These are phyloP conservation scores for Hsuehochloa calcarea DNA, from an alignment of 176 grass and related monocot species.

Conservation along the genomic window DNA sequence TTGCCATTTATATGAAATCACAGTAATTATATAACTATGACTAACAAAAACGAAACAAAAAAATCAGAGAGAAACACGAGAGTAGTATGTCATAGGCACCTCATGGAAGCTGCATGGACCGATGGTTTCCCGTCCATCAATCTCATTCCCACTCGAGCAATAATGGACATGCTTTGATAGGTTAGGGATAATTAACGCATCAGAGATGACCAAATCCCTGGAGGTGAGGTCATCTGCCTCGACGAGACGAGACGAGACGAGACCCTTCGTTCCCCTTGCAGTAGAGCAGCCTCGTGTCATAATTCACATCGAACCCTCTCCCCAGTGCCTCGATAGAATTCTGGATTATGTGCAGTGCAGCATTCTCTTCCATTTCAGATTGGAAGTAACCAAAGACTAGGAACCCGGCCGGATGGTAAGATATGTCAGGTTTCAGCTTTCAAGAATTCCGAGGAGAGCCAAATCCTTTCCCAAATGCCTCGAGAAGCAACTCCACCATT, in stretches of 20 bases:
- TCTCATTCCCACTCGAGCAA: constrained; percentile 31
- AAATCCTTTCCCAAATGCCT: not conserved
- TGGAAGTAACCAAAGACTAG: not conserved
- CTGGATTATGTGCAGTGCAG: constrained; percentile 35
- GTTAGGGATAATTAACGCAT: constrained; percentile 25
- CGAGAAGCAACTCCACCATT: not conserved
- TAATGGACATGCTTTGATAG: constrained; percentile 45
- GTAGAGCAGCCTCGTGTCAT: constrained; percentile 56
- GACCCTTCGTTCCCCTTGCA: constrained; percentile 48
- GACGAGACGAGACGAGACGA: constrained; percentile 38
- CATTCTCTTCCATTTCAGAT: constrained; percentile 48
- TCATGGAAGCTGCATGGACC: constrained; percentile 51
- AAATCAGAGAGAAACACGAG: not conserved
- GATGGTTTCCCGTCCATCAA: constrained; percentile 11
- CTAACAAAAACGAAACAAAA: not conserved
- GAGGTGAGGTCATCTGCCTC: constrained; percentile 32
- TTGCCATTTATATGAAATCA: not conserved
- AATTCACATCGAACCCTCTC: constrained; percentile 55
- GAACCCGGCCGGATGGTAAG: not conserved
- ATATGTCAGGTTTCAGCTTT: not conserved
- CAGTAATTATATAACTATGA: not conserved
- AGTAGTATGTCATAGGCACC: constrained; percentile 29
- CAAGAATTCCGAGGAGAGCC: not conserved
- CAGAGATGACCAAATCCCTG: constrained; percentile 35
- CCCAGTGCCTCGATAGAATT: constrained; percentile 47